Percentiles rank a stretch among this genome's conserved stretches.
These are phyloP conservation scores for Pseudopithomyces chartarum DNA, from an alignment of 2,329 filamentous ascomycete genomes.

Conservation along the genomic window DNA sequence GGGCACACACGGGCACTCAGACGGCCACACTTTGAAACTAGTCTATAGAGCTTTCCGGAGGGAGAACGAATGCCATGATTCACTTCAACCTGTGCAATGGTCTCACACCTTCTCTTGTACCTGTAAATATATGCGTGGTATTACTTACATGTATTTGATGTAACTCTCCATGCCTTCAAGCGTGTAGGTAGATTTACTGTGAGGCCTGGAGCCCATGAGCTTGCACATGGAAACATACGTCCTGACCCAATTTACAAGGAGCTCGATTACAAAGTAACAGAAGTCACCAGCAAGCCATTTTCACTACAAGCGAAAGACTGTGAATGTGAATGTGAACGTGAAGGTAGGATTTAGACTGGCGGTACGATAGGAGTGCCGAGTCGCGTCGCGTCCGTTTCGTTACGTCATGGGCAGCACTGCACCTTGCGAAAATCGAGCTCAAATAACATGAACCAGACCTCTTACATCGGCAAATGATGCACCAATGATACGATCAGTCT, in stretches of 20 bases:
- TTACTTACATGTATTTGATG: background rate
- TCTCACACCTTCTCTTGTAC: background rate
- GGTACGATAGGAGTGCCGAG: background rate
- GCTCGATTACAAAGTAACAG: too few species aligned
- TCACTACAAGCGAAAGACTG: too few species aligned
- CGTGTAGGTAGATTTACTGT: too few species aligned
- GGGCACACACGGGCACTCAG: background rate
- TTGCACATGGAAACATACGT: too few species aligned
- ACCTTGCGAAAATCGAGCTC: constrained; percentile 13
- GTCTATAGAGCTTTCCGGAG: background rate
- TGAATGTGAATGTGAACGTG: too few species aligned
- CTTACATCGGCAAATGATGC: constrained; percentile 20
- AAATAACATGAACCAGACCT: background rate
- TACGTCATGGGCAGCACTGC: constrained; percentile 10
- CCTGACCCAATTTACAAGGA: too few species aligned
- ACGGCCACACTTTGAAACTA: background rate
- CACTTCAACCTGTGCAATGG: background rate
- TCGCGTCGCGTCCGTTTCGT: background rate
- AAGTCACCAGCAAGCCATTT: too few species aligned
- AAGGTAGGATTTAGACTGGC: too few species aligned
- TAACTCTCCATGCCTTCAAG: too few species aligned
- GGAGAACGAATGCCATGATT: constrained; percentile 6
- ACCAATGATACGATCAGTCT: constrained; percentile 37
- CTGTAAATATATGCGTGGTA: background rate
- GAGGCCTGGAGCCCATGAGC: too few species aligned